Evolutionary conservation across 495 filamentous ascomycete species (phyloP).

Genomic region (Podospora bellae-mahoneyi): DNA sequence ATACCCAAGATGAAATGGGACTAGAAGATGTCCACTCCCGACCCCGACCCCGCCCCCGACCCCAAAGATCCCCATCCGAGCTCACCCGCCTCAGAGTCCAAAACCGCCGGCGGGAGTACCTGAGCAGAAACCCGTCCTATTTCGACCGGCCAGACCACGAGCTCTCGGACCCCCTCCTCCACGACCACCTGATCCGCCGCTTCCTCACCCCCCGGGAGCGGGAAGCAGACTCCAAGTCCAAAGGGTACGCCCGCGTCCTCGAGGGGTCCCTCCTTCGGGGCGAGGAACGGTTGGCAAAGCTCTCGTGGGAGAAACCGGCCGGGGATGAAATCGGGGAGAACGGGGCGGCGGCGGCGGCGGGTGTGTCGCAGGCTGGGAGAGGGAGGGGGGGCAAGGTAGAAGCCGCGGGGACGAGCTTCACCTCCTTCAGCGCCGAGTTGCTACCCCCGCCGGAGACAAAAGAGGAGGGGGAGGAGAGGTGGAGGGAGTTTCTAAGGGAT

Average conservation of each 20-base stretch:
- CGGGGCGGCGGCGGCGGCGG: constrained; percentile 5
- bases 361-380: constrained; percentile 16
- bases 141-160: constrained; percentile 44
- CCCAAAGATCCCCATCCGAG: constrained; percentile 33
- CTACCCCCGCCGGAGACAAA: constrained; percentile 56
- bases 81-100: constrained; percentile 36
- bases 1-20: background rate
- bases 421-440: constrained; percentile 56
- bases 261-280: constrained; percentile 69
- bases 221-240: constrained; percentile 64
- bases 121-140: constrained; percentile 40
- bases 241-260: constrained; percentile 70
- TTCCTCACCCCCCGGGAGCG: constrained; percentile 72
- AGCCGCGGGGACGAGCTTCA: constrained; percentile 21
- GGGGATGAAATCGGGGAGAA: constrained; percentile 32
- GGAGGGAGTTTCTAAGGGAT: constrained; percentile 64
- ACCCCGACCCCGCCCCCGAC: constrained; percentile 36
- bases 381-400: background rate
- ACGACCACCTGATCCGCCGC: constrained; percentile 73
- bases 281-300: constrained; percentile 66
- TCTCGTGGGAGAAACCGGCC: constrained; percentile 34
- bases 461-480: constrained; percentile 62
- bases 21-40: too few relatives aligned
- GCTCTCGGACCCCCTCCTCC: constrained; percentile 68
- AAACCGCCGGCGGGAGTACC: constrained; percentile 45